phyloP scores from a whole-genome alignment of 495 filamentous ascomycete genomes.

The Daldinia grandis region DNA sequence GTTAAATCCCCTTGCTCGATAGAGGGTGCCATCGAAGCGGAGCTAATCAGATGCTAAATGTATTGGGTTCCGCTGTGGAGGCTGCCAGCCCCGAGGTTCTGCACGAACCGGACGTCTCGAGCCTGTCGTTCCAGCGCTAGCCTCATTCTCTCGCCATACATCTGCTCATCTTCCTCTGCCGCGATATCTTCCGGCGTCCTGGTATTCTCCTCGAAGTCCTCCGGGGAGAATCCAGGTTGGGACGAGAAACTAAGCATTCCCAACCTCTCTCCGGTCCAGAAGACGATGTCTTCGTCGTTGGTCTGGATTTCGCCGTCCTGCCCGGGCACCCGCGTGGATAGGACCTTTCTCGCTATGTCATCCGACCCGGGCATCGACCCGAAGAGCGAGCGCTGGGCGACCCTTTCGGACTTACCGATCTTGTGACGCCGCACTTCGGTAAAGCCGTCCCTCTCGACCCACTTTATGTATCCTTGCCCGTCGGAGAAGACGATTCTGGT shows the following conservation, averaged over 20 bases:
- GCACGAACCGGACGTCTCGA: slow-evolving; percentile 81
- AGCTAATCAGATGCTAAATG: slow-evolving; percentile 17
- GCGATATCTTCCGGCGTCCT: slow-evolving; percentile 54
- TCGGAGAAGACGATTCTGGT: slow-evolving; percentile 86
- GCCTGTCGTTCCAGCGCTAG: slow-evolving; percentile 79
- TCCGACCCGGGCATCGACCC: slow-evolving; percentile 60
- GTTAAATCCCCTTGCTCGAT: slow-evolving; percentile 20
- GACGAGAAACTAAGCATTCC: slow-evolving; percentile 73
- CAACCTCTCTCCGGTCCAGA: slow-evolving; percentile 85
- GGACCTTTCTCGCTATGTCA: slow-evolving; percentile 75
- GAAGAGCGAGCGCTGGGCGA: slow-evolving; percentile 54
- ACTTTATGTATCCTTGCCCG: slow-evolving; percentile 83
- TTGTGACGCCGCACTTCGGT: slow-evolving; percentile 81
- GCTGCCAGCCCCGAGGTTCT: slow-evolving; percentile 63
- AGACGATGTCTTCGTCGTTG: slow-evolving; percentile 70
- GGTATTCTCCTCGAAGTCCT: slow-evolving; percentile 57
- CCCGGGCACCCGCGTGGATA: slow-evolving; percentile 61
- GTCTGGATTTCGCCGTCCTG: slow-evolving; percentile 45
- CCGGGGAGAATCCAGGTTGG: slow-evolving; percentile 54
- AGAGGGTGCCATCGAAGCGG: slow-evolving; percentile 9
- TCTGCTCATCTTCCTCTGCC: slow-evolving; percentile 54
- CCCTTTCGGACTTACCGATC: slow-evolving; percentile 62
- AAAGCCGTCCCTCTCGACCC: slow-evolving; percentile 88
- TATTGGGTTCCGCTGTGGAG: slow-evolving; percentile 36
- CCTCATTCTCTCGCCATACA: slow-evolving; percentile 75